A percentile compares a stretch with the other conserved stretches of the same genome.
phyloP scores from a whole-genome alignment of 139 green algal genomes.

The Nannochloris sp. region DNA sequence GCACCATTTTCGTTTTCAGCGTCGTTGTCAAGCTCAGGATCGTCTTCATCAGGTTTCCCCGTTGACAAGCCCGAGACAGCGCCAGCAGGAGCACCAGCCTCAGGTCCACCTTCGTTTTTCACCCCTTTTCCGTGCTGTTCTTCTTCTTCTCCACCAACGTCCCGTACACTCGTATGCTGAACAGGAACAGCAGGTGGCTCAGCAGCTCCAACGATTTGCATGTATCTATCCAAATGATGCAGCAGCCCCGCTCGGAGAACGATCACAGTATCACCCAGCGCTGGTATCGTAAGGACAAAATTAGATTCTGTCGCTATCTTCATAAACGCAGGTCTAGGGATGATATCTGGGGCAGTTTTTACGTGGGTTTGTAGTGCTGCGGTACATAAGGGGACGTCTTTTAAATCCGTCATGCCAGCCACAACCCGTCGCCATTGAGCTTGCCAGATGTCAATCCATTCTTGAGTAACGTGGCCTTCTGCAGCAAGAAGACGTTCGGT shows the following conservation, averaged over 20 bases:
- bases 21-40: not conserved
- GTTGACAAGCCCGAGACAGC: not conserved
- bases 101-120: not conserved
- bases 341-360: constrained; percentile 11
- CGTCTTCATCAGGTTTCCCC: not conserved
- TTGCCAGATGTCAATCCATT: constrained; percentile 38
- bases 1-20: not conserved
- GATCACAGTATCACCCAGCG: constrained; percentile 38
- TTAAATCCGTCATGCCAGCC: constrained; percentile 9
- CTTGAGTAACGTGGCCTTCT: constrained; percentile 11
- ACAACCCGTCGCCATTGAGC: constrained; percentile 37
- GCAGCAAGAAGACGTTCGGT: constrained; percentile 25
- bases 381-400: constrained; percentile 39
- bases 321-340: constrained; percentile 49
- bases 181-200: too few species aligned
- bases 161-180: too few species aligned
- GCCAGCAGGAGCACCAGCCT: not conserved
- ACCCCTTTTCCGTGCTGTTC: not conserved
- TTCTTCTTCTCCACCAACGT: not conserved
- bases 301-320: constrained; percentile 23
- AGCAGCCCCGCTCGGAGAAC: constrained; percentile 53
- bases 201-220: constrained; percentile 33
- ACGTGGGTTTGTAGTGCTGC: constrained; percentile 47
- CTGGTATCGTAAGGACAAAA: constrained; percentile 65
- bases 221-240: constrained; percentile 53